phyloP scores from a whole-genome alignment of 371 early-diverging fungal species.

The Mortierella polycephala region DNA sequence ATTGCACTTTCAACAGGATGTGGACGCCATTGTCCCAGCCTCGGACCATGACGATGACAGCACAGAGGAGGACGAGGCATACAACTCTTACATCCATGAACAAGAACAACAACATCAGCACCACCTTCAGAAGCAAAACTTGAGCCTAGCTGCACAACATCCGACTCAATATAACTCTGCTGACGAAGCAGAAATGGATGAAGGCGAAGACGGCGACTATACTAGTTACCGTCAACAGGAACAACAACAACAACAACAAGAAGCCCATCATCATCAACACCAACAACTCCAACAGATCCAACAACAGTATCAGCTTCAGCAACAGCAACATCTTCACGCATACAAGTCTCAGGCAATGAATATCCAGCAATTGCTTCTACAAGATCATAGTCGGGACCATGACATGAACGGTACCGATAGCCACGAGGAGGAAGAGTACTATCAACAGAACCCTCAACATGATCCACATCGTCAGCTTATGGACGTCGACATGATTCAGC shows the following conservation, averaged over 20 bases:
- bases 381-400: constrained; percentile 27
- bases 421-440: constrained; percentile 45
- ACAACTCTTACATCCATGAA: constrained; percentile 41
- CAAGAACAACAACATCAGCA: constrained; percentile 43
- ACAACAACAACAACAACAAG: constrained; percentile 28
- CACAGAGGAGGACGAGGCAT: constrained; percentile 48
- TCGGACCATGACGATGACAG: constrained; percentile 44
- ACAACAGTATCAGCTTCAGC: constrained; percentile 45
- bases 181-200: constrained; percentile 11
- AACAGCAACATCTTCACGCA: constrained; percentile 45
- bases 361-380: constrained; percentile 44
- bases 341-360: constrained; percentile 52
- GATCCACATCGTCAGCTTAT: constrained; percentile 33
- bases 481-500: constrained; percentile 25
- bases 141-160: neutral
- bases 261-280: constrained; percentile 40
- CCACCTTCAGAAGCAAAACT: constrained; percentile 3
- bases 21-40: constrained; percentile 50
- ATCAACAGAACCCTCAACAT: constrained; percentile 46
- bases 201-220: constrained; percentile 5
- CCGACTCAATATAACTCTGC: constrained; percentile 19
- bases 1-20: constrained; percentile 23
- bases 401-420: constrained; percentile 42
- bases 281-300: constrained; percentile 43
- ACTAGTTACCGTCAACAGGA: constrained; percentile 4